A percentile compares a stretch with the other conserved stretches of the same genome.
phyloP scores from a whole-genome alignment of 306 rosid species.

The Quercus aquifolioides region DNA sequence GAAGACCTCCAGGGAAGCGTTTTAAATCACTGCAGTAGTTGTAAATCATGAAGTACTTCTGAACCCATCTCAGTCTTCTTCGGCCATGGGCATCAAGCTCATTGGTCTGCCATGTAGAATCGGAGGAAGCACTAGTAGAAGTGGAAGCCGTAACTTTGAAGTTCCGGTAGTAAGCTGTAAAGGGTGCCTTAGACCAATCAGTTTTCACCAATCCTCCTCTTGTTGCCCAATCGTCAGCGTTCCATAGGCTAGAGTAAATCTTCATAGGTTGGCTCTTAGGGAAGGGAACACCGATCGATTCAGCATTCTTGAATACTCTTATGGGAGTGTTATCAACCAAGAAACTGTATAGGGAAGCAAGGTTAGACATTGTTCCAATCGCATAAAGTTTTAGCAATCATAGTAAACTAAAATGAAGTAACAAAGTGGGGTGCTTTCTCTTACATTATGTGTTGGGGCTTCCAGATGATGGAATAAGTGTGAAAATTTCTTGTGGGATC shows the following conservation, averaged over 20 bases:
- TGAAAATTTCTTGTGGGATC: conserved; percentile 87
- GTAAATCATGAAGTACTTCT: conserved; percentile 82
- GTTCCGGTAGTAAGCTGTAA: conserved; percentile 76
- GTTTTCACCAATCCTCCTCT: conserved; percentile 82
- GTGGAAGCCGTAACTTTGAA: conserved; percentile 45
- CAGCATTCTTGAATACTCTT: conserved; percentile 75
- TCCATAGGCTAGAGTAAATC: conserved; percentile 77
- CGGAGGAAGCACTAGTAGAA: conserved; percentile 33
- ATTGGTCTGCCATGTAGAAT: conserved; percentile 38
- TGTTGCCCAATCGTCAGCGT: conserved; percentile 81
- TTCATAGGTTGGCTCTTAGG: conserved; percentile 77
- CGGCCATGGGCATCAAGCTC: conserved; percentile 68
- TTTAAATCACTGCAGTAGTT: conserved; percentile 72
- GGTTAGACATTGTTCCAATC: not conserved
- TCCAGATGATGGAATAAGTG: conserved; percentile 86
- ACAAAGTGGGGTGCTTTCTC: not conserved
- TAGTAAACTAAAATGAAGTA: not conserved
- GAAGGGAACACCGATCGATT: conserved; percentile 60
- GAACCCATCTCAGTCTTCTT: conserved; percentile 84
- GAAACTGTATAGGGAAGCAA: conserved; percentile 39
- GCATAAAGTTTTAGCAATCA: not conserved
- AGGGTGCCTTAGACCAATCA: conserved; percentile 86
- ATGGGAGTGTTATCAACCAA: conserved; percentile 70
- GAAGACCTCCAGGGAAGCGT: conserved; percentile 71
- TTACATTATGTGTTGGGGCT: conserved; percentile 75